Base-by-base conservation (phyloP, 352 stramenopile species). In the Globisporangium carolinianum region DNA sequence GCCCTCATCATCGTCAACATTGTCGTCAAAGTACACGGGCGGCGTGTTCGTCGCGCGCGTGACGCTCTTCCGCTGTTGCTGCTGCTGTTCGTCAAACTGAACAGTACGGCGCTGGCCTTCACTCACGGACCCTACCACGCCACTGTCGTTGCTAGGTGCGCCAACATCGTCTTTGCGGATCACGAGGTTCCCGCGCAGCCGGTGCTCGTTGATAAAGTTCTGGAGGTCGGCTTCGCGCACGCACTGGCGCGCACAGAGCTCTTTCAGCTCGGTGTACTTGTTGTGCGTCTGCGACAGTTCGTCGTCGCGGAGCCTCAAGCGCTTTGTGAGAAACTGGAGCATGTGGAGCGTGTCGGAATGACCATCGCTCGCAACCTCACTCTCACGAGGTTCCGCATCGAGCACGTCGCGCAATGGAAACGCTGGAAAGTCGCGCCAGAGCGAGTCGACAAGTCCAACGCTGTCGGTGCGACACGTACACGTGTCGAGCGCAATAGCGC, bases 141-240 rank as follows among this genome's bases (percentile, higher is more conserved):
- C n/a, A 32, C 5, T 49, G 42, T 53, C 32, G 32, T 42, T 38
- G 45, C 48, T 24, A 42, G 56, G n/a, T 51, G 37, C 39, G 24
- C 35, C 1, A 4, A 42, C 47, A 3, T 17, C 51, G 3, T 64
- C 59, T 49, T 83, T 83, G 12, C 65, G 57, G 53, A 89, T 78
- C 15, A 86, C 60, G 8, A 89, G 66, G 39, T 89, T 87, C 5
- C 82, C 82, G 3, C 82, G 77, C 35, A 91, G 60, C 8, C 82
- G 82, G 52, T 91, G 79, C 45, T 89, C 82, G 45, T 89, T 89
- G 61, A 91, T 86, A 54, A 89, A 89, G 49, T 89, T 91, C 58
- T 89, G 82, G 36, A 91, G 42, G 57, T 86, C 82, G 3, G 77
- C 76, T 55, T 91, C 82, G 14, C 82, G 77, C 48, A 91, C 79